Evolutionary conservation across 768 basidiomycete species (phyloP), one percentile per base, ranked within the genome.

Genomic region (Hygrophorus pudorinus): DNA sequence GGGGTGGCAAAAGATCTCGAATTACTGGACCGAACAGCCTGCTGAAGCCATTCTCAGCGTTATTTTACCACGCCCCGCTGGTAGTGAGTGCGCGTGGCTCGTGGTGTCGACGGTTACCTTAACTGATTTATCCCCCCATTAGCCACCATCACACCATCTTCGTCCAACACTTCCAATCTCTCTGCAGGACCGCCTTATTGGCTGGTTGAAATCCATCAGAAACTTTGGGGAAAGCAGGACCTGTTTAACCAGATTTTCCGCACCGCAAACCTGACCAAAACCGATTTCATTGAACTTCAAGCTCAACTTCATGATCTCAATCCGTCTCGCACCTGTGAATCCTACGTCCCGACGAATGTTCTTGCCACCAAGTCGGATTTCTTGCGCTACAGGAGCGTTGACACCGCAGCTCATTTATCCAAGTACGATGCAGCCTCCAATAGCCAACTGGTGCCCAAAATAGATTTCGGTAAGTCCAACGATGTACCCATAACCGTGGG

Each of bases 161-260:
- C 24, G 7, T 24, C 24, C 24, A 3, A 24, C 4, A 24, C 3
- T 24, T 7, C 24, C 3, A 24, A 24, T 24, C 24, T 24, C 24
- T 24, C 24, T 3, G 4, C n/a, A 21, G 18, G 20, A 6, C 21
- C 12, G 5, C 42, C 42, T 17, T 3, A 24, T 21, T 49, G 48
- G 48, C 45, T 49, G 37, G 37, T 45, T 47, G 44, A 39, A 35
- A 21, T 49, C 14, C 48, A 49, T 43, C 2, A 34, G 36, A 46
- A 46, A 38, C 38, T 49, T 14, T 49, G 48, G 45, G 38, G 36
- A 45, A 40, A 12, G 32, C 12, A 7, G 4, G 45, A 46, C 17
- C 35, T 38, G 6, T 41, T 49, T 41, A 37, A 28, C 29, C 4
- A 46, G 13, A 48, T 45, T 38, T 44, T 48, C 47, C 45, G 45